A percentile compares a stretch with the other conserved stretches of the same genome.
These are phyloP conservation scores for Ophidiomyces ophidiicola DNA, from an alignment of 2,329 filamentous ascomycete species.

Conservation along the genomic window DNA sequence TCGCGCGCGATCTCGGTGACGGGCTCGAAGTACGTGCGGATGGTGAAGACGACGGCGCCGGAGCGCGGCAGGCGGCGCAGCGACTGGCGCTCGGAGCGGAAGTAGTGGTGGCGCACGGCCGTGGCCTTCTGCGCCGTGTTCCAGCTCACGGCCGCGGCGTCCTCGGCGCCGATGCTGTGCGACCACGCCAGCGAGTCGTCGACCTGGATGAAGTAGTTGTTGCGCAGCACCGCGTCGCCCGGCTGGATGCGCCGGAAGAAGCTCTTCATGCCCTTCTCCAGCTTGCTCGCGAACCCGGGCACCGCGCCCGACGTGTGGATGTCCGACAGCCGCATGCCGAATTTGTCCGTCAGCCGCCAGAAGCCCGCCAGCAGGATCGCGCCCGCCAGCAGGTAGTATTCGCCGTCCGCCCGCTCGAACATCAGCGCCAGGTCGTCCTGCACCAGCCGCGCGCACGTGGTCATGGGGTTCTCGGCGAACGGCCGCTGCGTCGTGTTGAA, in stretches of 20 bases:
- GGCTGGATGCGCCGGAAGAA: constrained; percentile 64
- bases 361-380: constrained; percentile 67
- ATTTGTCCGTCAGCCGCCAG: constrained; percentile 71
- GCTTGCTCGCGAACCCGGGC: constrained; percentile 56
- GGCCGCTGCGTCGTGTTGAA: constrained; percentile 57
- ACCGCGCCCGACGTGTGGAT: constrained; percentile 72
- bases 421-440: constrained; percentile 79
- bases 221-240: constrained; percentile 53
- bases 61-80: constrained; percentile 49
- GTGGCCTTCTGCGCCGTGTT: constrained; percentile 62
- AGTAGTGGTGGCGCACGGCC: constrained; percentile 60
- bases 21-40: constrained; percentile 67
- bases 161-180: constrained; percentile 61
- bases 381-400: constrained; percentile 70
- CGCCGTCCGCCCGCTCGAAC: constrained; percentile 61
- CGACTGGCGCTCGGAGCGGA: constrained; percentile 64
- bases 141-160: constrained; percentile 55
- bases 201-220: constrained; percentile 83
- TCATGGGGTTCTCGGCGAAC: constrained; percentile 65
- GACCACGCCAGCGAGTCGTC: constrained; percentile 69
- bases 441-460: constrained; percentile 56
- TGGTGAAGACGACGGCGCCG: constrained; percentile 57
- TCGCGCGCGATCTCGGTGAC: constrained; percentile 56
- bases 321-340: constrained; percentile 63
- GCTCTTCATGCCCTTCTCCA: constrained; percentile 67